phyloP scores from a whole-genome alignment of 306 rosid species.

The Mimosa pudica region DNA sequence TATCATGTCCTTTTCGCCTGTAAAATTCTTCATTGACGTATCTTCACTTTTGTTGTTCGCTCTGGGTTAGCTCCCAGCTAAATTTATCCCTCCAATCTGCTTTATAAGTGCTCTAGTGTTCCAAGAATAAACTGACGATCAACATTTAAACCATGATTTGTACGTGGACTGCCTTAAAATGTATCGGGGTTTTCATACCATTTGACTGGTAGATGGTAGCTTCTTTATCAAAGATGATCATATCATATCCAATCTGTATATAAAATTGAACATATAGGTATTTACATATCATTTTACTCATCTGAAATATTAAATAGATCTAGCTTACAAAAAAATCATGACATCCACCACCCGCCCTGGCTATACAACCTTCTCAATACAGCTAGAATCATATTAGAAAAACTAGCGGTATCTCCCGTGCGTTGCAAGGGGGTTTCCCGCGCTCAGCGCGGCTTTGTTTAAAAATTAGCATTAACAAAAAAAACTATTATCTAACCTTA shows the following conservation, averaged over 20 bases:
- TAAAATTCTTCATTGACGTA: background rate
- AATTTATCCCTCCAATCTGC: background rate
- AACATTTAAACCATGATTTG: background rate
- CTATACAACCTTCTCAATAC: constrained; percentile 36
- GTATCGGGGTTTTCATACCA: background rate
- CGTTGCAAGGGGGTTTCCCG: too few species aligned
- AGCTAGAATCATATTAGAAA: constrained; percentile 28
- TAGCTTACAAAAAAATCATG: background rate
- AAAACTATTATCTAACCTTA: too few species aligned
- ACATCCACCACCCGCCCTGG: constrained; percentile 11
- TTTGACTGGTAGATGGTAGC: too few species aligned
- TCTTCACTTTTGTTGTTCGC: background rate
- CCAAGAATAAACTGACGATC: background rate
- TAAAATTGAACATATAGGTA: background rate
- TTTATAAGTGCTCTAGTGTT: background rate
- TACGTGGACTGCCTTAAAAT: background rate
- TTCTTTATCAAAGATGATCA: background rate
- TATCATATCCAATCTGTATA: background rate
- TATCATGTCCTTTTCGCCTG: too few species aligned
- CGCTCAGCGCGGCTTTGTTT: too few species aligned
- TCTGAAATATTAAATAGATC: background rate
- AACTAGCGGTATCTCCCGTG: too few species aligned
- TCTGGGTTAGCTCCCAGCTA: background rate
- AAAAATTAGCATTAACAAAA: too few species aligned
- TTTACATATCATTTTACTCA: background rate